Base-by-base conservation (phyloP, 1,284 basidiomycete genomes). In the Inonotus hispidus region DNA sequence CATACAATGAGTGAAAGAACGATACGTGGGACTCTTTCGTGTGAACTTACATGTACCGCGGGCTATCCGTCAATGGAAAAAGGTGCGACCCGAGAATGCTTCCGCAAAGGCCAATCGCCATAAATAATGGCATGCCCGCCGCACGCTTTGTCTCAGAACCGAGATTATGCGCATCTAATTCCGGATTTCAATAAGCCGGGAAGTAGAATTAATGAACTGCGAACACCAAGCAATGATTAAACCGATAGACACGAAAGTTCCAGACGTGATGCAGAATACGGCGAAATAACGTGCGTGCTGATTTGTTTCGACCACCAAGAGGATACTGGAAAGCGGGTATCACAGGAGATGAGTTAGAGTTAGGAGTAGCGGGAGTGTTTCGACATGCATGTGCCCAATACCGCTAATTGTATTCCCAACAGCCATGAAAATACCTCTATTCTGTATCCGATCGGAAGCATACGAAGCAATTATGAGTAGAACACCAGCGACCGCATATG, bases 91-190 rank as follows among this genome's bases (percentile, higher is more conserved):
- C 88, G 21, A 90, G 74, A 35, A 90, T 76, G 65, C 83, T 87
- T 11, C 88, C 88, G 59, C 78, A 82, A 69, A 90, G 88, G 1
- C 88, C 88, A 46, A 90, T 88, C 7, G 84, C 83, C 78, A 87
- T 86, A 69, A 87, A 88, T 68, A 90, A 79, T 1, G 88, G 85
- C 41, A 87, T 83, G 0, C 88, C 88, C 0, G 88, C 79, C 0
- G 89, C 87, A 59, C 83, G 84, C 73, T 90, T 90, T 2, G 86
- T 87, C 71, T 90, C 88, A 0, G 88, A 90, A 2, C 87, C 88
- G 1, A 90, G 74, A 64, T 91, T 91, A 67, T 90, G 87, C 0
- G 84, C 77, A 66, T 82, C 88, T 89, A 58, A 13, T n/a, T 3
- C 27, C 43, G 41, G n/a, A 23, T 45, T 29, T 29, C 47, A 25